phyloP scores from a whole-genome alignment of 2,329 filamentous ascomycete species.

The Colletotrichum sp. region DNA sequence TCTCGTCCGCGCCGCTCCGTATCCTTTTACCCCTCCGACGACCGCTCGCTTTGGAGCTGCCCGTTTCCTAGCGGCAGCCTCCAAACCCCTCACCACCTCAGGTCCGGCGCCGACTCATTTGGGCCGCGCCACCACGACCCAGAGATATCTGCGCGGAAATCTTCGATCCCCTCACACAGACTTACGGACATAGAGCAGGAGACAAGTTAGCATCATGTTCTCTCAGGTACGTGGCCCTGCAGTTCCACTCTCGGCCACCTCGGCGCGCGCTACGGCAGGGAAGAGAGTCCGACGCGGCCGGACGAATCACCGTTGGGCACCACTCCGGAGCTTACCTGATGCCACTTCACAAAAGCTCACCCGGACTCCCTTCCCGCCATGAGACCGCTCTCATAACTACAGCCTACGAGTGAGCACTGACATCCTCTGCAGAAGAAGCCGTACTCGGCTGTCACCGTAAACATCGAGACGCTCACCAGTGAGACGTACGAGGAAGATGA shows the following conservation, averaged over 20 bases:
- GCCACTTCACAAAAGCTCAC: background rate
- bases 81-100: slow-evolving; percentile 10
- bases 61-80: background rate
- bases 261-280: background rate
- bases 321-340: background rate
- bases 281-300: background rate
- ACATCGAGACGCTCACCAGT: slow-evolving; percentile 87
- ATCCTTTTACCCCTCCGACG: background rate
- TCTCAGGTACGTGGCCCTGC: slow-evolving; percentile 1
- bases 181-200: background rate
- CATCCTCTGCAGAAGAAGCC: slow-evolving; percentile 62
- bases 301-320: background rate
- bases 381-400: background rate
- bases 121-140: background rate
- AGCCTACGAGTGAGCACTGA: background rate
- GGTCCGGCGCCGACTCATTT: background rate
- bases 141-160: too few relatives aligned
- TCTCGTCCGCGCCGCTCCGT: background rate
- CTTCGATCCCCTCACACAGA: background rate
- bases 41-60: background rate
- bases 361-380: background rate
- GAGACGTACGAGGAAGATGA: slow-evolving; percentile 92
- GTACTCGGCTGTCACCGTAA: slow-evolving; percentile 91
- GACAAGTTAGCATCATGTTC: background rate
- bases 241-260: background rate